Percentiles rank a stretch among this genome's conserved stretches.
Conservation (phyloP, 495 filamentous ascomycete species). For the Trichoderma orchidacearum region DNA sequence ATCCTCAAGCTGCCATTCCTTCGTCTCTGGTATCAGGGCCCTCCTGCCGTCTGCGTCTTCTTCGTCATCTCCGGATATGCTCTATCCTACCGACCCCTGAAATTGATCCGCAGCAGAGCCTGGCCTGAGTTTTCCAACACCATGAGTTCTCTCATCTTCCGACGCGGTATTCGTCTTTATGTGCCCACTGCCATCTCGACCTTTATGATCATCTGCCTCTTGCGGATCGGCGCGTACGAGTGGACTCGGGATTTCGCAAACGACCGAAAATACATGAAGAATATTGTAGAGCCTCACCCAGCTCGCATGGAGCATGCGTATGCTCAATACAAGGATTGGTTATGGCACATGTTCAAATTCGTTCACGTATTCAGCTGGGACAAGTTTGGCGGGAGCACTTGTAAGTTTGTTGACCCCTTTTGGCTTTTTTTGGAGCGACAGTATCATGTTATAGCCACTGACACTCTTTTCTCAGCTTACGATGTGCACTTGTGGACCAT, state of each 20-base stretch:
- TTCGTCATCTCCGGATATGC: constrained; percentile 67
- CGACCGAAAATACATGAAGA: constrained; percentile 18
- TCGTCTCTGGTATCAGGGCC: constrained; percentile 50
- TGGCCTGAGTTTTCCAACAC: constrained; percentile 17
- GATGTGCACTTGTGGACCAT: constrained; percentile 64
- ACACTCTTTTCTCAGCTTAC: constrained; percentile 35
- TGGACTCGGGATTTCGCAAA: constrained; percentile 24
- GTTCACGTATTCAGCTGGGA: constrained; percentile 28
- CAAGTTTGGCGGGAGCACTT: constrained; percentile 24
- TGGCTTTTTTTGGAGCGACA: constrained; percentile 25
- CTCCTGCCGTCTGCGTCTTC: constrained; percentile 63
- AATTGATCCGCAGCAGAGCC: constrained; percentile 36
- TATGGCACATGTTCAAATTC: constrained; percentile 18
- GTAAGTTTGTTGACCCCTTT: constrained; percentile 18
- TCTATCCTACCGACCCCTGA: constrained; percentile 49
- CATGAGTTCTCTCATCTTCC: constrained; percentile 51
- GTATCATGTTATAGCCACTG: constrained; percentile 27
- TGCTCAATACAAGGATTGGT: constrained; percentile 21
- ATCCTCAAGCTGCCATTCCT: constrained; percentile 52
- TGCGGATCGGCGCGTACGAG: constrained; percentile 37
- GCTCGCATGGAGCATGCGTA: constrained; percentile 7
- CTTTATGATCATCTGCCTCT: constrained; percentile 39
- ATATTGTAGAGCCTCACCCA: constrained; percentile 30
- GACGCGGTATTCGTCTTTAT: constrained; percentile 51
- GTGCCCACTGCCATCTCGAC: constrained; percentile 50